Evolutionary conservation across 148 eudicot genomes (phyloP).

Genomic region (Cornus suecica): DNA sequence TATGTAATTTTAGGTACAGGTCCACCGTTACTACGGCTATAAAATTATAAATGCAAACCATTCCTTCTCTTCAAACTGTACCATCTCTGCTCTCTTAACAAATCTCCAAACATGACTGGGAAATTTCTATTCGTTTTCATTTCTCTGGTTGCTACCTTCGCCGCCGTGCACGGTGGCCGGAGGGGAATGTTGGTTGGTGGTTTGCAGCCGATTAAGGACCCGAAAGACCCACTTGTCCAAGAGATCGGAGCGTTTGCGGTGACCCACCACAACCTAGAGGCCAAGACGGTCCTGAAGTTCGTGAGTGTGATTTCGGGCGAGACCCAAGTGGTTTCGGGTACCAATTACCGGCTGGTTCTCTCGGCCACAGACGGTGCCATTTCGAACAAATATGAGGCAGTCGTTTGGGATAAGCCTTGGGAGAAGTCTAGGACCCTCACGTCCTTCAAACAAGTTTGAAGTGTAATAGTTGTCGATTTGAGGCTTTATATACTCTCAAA

Average conservation of each 20-base stretch:
- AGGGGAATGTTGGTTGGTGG: not conserved
- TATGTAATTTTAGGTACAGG: too few relatives aligned
- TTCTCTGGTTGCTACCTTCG: slow-evolving; percentile 8
- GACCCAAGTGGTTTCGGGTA: slow-evolving; percentile 20
- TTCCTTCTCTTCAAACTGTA: not conserved
- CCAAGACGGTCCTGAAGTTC: slow-evolving; percentile 7
- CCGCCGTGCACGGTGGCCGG: not conserved
- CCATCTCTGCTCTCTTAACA: too few relatives aligned
- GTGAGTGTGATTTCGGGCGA: slow-evolving; percentile 17
- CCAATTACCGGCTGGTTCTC: slow-evolving; percentile 26
- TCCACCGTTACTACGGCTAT: too few relatives aligned
- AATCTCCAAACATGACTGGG: not conserved
- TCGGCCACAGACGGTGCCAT: slow-evolving; percentile 10
- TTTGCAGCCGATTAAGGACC: slow-evolving; percentile 22
- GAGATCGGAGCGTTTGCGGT: slow-evolving; percentile 32
- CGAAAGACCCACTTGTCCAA: slow-evolving; percentile 25
- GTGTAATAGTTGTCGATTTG: too few relatives aligned
- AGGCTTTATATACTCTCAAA: too few relatives aligned
- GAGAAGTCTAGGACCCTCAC: slow-evolving; percentile 17
- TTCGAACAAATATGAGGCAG: slow-evolving; percentile 5
- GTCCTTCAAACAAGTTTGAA: slow-evolving; percentile 11
- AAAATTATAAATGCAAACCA: too few relatives aligned
- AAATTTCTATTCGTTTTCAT: not conserved
- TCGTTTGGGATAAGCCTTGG: slow-evolving; percentile 28
- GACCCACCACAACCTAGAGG: slow-evolving; percentile 26